These are phyloP conservation scores for Rostrohypoxylon terebratum DNA, from an alignment of 495 filamentous ascomycete genomes.

Conservation along the genomic window DNA sequence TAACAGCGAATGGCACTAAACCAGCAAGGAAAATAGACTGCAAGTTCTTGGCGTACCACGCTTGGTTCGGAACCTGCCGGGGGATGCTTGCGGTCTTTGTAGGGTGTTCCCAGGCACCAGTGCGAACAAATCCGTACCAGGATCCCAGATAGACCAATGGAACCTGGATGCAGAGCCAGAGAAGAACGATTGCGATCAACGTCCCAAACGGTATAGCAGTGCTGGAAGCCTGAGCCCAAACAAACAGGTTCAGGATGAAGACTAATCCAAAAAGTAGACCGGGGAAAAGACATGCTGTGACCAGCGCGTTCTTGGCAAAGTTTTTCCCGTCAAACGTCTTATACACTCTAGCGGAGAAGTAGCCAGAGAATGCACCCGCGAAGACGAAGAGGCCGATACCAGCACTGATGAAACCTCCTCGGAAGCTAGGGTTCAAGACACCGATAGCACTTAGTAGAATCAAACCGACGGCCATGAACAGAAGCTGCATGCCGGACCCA, in stretches of 20 bases:
- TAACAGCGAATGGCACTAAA: constrained; percentile 88
- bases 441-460: constrained; percentile 84
- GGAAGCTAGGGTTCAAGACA: constrained; percentile 89
- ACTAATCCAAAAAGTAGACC: constrained; percentile 82
- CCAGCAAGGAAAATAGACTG: constrained; percentile 79
- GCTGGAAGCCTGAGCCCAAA: constrained; percentile 92
- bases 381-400: constrained; percentile 89
- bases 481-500: constrained; percentile 88
- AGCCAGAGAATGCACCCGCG: constrained; percentile 91
- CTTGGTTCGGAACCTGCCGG: constrained; percentile 80
- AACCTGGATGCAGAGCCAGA: constrained; percentile 92
- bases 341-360: constrained; percentile 87
- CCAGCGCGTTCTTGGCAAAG: constrained; percentile 83
- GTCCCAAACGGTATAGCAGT: constrained; percentile 92
- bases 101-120: constrained; percentile 83
- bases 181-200: constrained; percentile 76
- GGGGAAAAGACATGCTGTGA: constrained; percentile 87
- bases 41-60: constrained; percentile 79
- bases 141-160: constrained; percentile 89
- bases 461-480: constrained; percentile 86
- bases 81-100: constrained; percentile 81
- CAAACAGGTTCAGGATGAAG: constrained; percentile 90
- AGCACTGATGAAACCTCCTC: constrained; percentile 91
- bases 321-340: constrained; percentile 85
- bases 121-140: constrained; percentile 78